phyloP scores from a whole-genome alignment of 2,329 filamentous ascomycete genomes.

The Xylariaceae sp. region DNA sequence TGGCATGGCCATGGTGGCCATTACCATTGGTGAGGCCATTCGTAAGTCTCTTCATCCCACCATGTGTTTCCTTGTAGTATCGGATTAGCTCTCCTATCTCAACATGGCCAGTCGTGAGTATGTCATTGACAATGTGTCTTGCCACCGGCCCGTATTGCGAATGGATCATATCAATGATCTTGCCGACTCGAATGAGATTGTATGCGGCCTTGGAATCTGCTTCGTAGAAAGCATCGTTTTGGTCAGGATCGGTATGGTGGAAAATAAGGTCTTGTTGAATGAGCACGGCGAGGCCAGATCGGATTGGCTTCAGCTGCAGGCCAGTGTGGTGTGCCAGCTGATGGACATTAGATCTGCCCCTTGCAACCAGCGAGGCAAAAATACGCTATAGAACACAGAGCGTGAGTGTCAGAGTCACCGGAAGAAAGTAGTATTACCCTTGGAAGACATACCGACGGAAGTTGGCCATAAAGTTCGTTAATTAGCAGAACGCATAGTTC shows the following conservation, averaged over 20 bases:
- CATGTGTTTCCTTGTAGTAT: slow-evolving; percentile 45
- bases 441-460: slow-evolving; percentile 70
- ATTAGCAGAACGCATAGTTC: slow-evolving; percentile 90
- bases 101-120: slow-evolving; percentile 75
- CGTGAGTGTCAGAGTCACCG: too few relatives aligned
- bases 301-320: slow-evolving; percentile 69
- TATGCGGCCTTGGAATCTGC: slow-evolving; percentile 79
- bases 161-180: slow-evolving; percentile 73
- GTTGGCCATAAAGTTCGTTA: slow-evolving; percentile 83
- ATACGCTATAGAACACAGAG: slow-evolving; percentile 60
- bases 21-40: neutral
- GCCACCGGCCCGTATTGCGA: slow-evolving; percentile 71
- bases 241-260: slow-evolving; percentile 61
- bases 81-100: slow-evolving; percentile 66
- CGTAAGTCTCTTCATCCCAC: slow-evolving; percentile 19
- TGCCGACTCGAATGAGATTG: slow-evolving; percentile 73
- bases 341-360: slow-evolving; percentile 70
- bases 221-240: slow-evolving; percentile 71
- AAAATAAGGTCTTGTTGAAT: slow-evolving; percentile 85
- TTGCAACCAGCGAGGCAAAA: slow-evolving; percentile 70
- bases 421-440: too few relatives aligned
- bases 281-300: slow-evolving; percentile 76
- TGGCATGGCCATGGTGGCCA: slow-evolving; percentile 18
- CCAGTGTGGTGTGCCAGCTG: slow-evolving; percentile 69
- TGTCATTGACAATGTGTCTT: slow-evolving; percentile 66